Base-by-base conservation (phyloP, 768 basidiomycete species). In the Mycena crocata region DNA sequence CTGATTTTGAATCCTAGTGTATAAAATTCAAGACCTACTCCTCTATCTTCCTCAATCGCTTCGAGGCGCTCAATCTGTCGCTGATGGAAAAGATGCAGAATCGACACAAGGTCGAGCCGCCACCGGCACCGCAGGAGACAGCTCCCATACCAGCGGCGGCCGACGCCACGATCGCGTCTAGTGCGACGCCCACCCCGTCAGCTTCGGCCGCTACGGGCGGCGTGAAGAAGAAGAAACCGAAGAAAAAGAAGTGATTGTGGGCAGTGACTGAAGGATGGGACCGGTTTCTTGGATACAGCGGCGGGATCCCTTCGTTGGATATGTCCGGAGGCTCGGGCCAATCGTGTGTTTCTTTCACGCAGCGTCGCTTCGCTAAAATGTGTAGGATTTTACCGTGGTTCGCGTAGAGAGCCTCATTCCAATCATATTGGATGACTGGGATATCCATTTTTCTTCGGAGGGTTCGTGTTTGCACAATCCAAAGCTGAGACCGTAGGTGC, bases 1-100 rank as follows among this genome's bases (percentile, higher is more conserved):
- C 59, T 46, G 23, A 64, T 26, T 19, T 51, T 48, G 21, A 44
- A 28, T 58, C 49, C 8, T 76, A 99, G 97, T 97, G 95, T 77
- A 85, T 98, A 72, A 98, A 96, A 79, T 98, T 97, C 85, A 95
- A 96, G 79, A 97, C 96, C 2, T 90, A 91, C 72, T 98, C 96
- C 3, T 94, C 93, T 55, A 91, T 97, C 75, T 95, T 94, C 80
- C 90, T 99, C 69, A 98, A 98, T 84, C 93, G 96, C 71, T 98
- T 99, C 81, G 96, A 98, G 79, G 86, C 91, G 9, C 85, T 99
- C 66, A 98, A 97, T 75, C 86, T 93, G 45, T 89, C 92, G 9
- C 83, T 98, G 57, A 92, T 95, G 84, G 87, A 90, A 72, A 93
- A 92, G 80, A 95, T 95, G 90, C 92, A 89, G 75, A 94, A 95